These are phyloP conservation scores for Agrocybe chaxingu DNA, from an alignment of 768 basidiomycete genomes.

Conservation along the genomic window DNA sequence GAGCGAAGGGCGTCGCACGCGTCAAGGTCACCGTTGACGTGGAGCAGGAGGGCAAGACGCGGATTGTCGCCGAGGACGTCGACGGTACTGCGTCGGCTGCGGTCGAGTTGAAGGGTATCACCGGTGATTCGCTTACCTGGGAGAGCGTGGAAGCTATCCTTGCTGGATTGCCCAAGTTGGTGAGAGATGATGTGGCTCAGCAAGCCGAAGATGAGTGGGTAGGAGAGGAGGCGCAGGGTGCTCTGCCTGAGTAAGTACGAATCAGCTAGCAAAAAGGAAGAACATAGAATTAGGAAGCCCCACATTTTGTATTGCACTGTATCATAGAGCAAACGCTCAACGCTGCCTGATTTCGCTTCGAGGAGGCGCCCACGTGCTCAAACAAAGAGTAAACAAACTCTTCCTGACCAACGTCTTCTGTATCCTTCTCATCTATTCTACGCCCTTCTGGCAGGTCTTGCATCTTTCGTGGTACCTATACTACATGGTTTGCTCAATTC, in stretches of 20 bases:
- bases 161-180: not conserved
- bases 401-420: too few species aligned
- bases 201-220: conserved; percentile 9
- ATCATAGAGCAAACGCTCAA: too few species aligned
- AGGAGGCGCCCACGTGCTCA: too few species aligned
- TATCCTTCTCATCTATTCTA: too few species aligned
- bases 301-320: too few species aligned
- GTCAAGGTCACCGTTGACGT: conserved; percentile 8
- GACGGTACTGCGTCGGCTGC: not conserved
- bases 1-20: not conserved
- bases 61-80: conserved; percentile 8
- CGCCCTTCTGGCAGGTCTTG: too few species aligned
- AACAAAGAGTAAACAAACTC: too few species aligned
- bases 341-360: too few species aligned
- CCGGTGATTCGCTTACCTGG: conserved; percentile 2
- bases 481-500: too few species aligned
- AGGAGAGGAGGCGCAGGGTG: conserved; percentile 8
- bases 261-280: too few species aligned
- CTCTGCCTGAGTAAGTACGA: conserved; percentile 4
- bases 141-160: conserved; percentile 2
- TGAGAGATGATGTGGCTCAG: not conserved
- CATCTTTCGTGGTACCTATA: too few species aligned
- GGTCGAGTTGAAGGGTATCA: conserved; percentile 4
- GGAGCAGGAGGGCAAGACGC: conserved; percentile 7
- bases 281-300: too few species aligned